phyloP scores from a whole-genome alignment of 768 basidiomycete species.

The Rhodosporidiobolus sp. region DNA sequence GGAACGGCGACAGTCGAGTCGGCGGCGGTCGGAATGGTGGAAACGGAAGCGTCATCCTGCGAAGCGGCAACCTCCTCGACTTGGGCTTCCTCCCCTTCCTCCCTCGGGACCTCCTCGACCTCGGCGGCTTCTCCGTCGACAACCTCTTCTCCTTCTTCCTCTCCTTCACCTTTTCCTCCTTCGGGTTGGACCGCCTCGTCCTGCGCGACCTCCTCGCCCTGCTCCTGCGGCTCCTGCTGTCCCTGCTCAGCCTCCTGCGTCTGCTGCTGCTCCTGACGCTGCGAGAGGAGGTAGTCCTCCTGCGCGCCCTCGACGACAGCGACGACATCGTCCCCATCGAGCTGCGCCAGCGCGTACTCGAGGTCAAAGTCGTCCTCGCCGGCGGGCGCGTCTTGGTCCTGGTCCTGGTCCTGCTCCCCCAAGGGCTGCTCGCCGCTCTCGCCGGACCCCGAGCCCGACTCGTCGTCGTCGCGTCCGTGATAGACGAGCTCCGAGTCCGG shows the following conservation, averaged over 20 bases:
- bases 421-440: no score
- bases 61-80: background rate
- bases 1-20: no score
- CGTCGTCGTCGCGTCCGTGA: background rate
- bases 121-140: background rate
- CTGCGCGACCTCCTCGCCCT: background rate
- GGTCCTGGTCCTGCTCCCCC: background rate
- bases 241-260: background rate
- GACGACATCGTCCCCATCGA: slow-evolving; percentile 29
- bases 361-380: slow-evolving; percentile 21
- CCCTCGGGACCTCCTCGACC: no score
- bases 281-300: background rate
- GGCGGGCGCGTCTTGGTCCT: background rate
- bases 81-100: background rate
- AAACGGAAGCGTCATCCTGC: no score
- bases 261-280: background rate
- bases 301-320: slow-evolving; percentile 33
- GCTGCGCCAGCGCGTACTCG: slow-evolving; percentile 25
- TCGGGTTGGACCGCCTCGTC: background rate
- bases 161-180: background rate
- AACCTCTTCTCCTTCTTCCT: background rate
- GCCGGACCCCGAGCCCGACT: background rate
- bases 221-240: slow-evolving; percentile 1
- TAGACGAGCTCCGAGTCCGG: slow-evolving; percentile 19
- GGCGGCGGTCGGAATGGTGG: no score